Conservation (phyloP, 2,329 filamentous ascomycete genomes). For the Xylaria sp. region DNA sequence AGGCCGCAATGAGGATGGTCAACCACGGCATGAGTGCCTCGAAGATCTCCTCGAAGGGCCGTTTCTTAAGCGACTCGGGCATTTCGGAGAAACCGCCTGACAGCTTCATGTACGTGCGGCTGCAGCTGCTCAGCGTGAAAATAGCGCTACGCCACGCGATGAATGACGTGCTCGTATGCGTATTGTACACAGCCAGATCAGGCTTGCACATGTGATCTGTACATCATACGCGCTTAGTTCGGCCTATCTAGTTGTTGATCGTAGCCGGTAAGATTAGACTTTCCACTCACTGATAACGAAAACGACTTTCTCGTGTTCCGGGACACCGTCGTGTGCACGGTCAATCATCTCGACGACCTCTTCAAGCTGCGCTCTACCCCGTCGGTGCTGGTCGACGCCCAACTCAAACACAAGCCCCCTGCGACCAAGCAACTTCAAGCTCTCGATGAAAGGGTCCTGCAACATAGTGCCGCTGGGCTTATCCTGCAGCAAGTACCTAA, state of each 20-base stretch:
- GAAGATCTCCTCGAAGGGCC: constrained; percentile 63
- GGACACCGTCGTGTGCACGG: constrained; percentile 66
- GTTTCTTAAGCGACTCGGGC: constrained; percentile 57
- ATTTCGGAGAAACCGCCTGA: constrained; percentile 86
- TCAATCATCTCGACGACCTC: constrained; percentile 74
- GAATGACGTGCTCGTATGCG: constrained; percentile 61
- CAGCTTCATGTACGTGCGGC: constrained; percentile 85
- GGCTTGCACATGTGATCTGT: constrained; percentile 91
- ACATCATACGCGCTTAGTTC: constrained; percentile 14
- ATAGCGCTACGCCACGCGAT: constrained; percentile 73
- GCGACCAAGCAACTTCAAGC: constrained; percentile 67
- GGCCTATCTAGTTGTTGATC: too few species aligned
- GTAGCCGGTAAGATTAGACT: constrained; percentile 39
- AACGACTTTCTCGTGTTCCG: constrained; percentile 63
- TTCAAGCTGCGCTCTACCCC: constrained; percentile 74
- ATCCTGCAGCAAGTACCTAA: constrained; percentile 83
- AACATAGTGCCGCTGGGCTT: constrained; percentile 71
- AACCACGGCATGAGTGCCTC: constrained; percentile 72
- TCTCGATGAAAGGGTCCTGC: constrained; percentile 65
- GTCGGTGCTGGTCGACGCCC: constrained; percentile 79
- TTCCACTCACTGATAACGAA: constrained; percentile 79
- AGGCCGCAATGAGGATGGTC: constrained; percentile 71
- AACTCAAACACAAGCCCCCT: constrained; percentile 77
- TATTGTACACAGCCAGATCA: constrained; percentile 69
- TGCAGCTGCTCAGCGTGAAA: constrained; percentile 67